These are phyloP conservation scores for Candida chilensis DNA, from an alignment of 805 yeast species.

Conservation along the genomic window DNA sequence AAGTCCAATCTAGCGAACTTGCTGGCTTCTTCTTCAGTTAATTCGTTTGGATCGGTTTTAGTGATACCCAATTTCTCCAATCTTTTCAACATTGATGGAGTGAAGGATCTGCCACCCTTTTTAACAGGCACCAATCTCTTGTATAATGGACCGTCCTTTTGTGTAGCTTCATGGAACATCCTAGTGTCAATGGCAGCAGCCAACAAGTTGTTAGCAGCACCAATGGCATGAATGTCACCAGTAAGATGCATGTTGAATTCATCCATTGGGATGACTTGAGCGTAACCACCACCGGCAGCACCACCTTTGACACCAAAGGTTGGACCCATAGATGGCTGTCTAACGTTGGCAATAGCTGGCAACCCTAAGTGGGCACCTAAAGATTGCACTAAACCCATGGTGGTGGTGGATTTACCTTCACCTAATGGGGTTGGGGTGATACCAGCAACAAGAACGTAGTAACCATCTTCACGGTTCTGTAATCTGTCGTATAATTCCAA, in stretches of 20 bases:
- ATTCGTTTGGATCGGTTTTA: conserved; percentile 71
- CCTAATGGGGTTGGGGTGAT: conserved; percentile 98
- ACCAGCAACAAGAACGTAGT: conserved; percentile 89
- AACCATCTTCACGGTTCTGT: conserved; percentile 55
- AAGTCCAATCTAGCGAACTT: conserved; percentile 79
- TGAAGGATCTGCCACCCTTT: conserved; percentile 71
- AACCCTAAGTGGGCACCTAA: conserved; percentile 81
- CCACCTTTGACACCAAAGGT: conserved; percentile 99
- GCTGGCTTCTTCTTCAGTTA: conserved; percentile 67
- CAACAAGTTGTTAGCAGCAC: conserved; percentile 85
- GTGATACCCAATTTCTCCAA: conserved; percentile 72
- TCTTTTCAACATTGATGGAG: conserved; percentile 71
- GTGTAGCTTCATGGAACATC: conserved; percentile 90
- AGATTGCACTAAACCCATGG: conserved; percentile 95
- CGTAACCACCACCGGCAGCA: conserved; percentile 98
- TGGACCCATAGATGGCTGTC: conserved; percentile 99
- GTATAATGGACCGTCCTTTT: conserved; percentile 73
- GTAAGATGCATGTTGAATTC: conserved; percentile 96
- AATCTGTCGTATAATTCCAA: conserved; percentile 65
- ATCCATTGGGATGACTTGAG: conserved; percentile 98
- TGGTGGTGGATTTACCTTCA: conserved; percentile 95
- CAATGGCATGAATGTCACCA: conserved; percentile 95
- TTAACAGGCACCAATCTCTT: conserved; percentile 80
- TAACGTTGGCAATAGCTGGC: conserved; percentile 85
- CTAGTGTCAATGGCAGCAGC: conserved; percentile 97